phyloP scores from a whole-genome alignment of 495 filamentous ascomycete genomes.

The Neurospora sp. region DNA sequence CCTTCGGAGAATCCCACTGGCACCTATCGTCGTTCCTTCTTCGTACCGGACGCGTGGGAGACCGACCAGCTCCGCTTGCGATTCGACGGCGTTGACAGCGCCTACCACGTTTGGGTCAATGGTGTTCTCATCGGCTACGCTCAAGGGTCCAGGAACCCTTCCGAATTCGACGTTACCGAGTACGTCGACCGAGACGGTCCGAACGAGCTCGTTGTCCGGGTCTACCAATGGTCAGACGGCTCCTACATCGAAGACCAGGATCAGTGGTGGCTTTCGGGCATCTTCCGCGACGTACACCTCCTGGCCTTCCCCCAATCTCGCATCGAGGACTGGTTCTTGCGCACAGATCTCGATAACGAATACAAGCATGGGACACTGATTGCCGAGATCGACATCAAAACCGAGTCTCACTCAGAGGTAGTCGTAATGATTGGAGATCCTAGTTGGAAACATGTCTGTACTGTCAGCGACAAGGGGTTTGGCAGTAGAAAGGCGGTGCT shows the following conservation, averaged over 20 bases:
- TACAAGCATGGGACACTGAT: constrained; percentile 46
- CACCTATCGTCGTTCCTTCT: constrained; percentile 47
- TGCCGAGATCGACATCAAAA: constrained; percentile 31
- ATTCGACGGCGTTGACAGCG: constrained; percentile 59
- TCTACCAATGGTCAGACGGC: constrained; percentile 55
- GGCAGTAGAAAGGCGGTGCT: constrained; percentile 19
- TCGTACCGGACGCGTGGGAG: constrained; percentile 31
- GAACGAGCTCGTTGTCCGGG: constrained; percentile 46
- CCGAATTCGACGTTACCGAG: constrained; percentile 51
- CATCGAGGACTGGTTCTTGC: constrained; percentile 50
- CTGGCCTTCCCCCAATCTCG: constrained; percentile 42
- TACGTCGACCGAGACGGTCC: constrained; percentile 27
- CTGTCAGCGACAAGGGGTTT: too few relatives aligned
- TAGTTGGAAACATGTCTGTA: too few relatives aligned
- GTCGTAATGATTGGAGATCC: too few relatives aligned
- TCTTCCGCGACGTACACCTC: constrained; percentile 57
- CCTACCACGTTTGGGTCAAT: constrained; percentile 57
- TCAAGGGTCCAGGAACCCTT: constrained; percentile 52
- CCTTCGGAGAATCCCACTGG: constrained; percentile 53
- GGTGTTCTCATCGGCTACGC: constrained; percentile 48
- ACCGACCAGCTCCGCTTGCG: constrained; percentile 43
- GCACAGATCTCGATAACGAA: constrained; percentile 42
- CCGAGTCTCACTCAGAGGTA: constrained; percentile 10
- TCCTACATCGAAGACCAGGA: constrained; percentile 60
- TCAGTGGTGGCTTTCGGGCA: constrained; percentile 50